Base-by-base conservation (phyloP, 768 basidiomycete genomes). In the Boletus vermiculosoides region DNA sequence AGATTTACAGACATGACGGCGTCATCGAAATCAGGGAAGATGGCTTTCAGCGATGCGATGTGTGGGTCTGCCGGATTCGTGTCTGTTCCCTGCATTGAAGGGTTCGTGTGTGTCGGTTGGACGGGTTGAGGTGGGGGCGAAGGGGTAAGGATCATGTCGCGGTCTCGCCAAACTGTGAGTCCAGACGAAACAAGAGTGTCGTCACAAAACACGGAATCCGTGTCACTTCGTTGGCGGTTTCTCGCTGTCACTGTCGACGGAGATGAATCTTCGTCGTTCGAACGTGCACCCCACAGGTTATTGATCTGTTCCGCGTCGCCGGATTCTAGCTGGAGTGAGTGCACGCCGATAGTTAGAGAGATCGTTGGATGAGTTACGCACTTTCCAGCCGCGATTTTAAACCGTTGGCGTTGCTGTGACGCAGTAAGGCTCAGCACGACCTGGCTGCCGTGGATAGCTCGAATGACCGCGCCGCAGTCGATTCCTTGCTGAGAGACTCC, bases 11-110 rank as follows among this genome's bases (percentile, higher is more conserved):
- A 87, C 85, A 93, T 73, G 49, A 92, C 75, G n/a, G 77, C 66
- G 49, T 85, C 81, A 58, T 93, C 90, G 63, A 90, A 91, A 70
- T 87, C 86, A 7, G 90, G 90, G 69, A 92, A 92, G 79, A 92
- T 86, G 9, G 78, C 80, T 45, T 79, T 81, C 46, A 92, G 75
- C 0, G 75, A 73, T 11, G 79, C 75, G 44, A 88, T 71, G n/a
- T 77, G 74, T 1, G 84, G 80, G 71, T 87, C 70, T 11, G 60
- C n/a, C 22, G 48, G 50, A 1, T 31, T 30, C 8, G 30, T 33
- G 23, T 55, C 45, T 5, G 47, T 37, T 5, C 3, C 41, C 18
- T 56, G 48, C 48, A 50, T 50, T 2, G 36, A 41, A 13, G 46
- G 18, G n/a, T 54, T 57, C 5, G 52, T 4, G 16, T 15, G 50